Conservation (phyloP, 257 asterid genomes). For the Fraxinus americana region DNA sequence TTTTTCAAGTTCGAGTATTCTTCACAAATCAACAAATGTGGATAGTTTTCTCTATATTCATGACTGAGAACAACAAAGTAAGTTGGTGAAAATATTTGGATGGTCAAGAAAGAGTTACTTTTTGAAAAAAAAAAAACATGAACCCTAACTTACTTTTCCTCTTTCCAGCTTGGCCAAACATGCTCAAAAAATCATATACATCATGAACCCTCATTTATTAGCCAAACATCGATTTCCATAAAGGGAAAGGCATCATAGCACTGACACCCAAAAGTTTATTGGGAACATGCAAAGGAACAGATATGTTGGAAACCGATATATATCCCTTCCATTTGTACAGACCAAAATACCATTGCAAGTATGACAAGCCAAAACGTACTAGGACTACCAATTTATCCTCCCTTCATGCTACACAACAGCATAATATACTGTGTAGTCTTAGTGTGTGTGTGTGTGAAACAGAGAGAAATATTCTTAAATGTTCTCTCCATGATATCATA, state of each 20-base stretch:
- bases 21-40: background rate
- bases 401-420: slow-evolving; percentile 21
- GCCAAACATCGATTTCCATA: slow-evolving; percentile 18
- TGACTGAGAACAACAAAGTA: no score
- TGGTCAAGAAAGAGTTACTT: slow-evolving; percentile 28
- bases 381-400: slow-evolving; percentile 7
- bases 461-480: background rate
- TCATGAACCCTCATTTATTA: background rate
- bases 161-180: slow-evolving; percentile 15
- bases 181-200: background rate
- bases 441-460: background rate
- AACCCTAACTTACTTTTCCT: no score
- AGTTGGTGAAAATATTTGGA: background rate
- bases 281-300: slow-evolving; percentile 47
- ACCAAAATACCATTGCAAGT: slow-evolving; percentile 29
- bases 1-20: no score
- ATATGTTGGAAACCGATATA: slow-evolving; percentile 43
- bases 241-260: slow-evolving; percentile 29
- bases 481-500: slow-evolving; percentile 9
- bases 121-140: no score
- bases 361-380: background rate
- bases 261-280: slow-evolving; percentile 30
- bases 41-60: no score
- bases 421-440: background rate
- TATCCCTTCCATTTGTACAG: slow-evolving; percentile 22